These are phyloP conservation scores for Paraurostyla sp. DNA, from an alignment of 73 alveolate species.

Conservation along the genomic window DNA sequence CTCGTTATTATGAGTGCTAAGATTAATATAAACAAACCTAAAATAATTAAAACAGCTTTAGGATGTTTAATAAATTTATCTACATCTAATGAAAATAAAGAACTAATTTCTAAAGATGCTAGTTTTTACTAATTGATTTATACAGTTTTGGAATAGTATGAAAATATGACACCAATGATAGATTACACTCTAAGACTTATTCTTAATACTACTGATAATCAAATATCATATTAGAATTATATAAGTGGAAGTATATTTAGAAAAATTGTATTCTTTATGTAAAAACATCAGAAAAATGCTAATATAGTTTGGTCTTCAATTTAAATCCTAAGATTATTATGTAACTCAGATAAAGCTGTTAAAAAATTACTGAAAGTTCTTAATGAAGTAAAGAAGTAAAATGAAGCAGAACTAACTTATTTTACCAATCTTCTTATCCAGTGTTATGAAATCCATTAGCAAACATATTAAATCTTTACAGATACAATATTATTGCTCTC, in stretches of 20 bases:
- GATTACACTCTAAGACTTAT: constrained; percentile 60
- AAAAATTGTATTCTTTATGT: constrained; percentile 14
- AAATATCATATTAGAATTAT: constrained; percentile 51
- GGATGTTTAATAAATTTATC: constrained; percentile 64
- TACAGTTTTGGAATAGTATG: constrained; percentile 47
- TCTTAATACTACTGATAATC: constrained; percentile 54
- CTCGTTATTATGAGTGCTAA: constrained; percentile 38
- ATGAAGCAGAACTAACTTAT: neutral
- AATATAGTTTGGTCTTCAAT: constrained; percentile 58
- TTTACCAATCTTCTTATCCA: neutral
- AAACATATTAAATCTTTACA: constrained; percentile 44
- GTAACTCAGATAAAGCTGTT: constrained; percentile 53
- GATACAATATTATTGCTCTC: constrained; percentile 53
- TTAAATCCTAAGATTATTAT: constrained; percentile 51
- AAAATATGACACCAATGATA: constrained; percentile 45
- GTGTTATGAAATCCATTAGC: neutral
- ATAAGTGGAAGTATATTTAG: constrained; percentile 50
- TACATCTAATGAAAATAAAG: constrained; percentile 13
- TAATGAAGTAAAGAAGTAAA: neutral
- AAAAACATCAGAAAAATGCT: constrained; percentile 39
- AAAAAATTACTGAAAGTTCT: constrained; percentile 35
- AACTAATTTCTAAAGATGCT: constrained; percentile 36
- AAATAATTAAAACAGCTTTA: constrained; percentile 55
- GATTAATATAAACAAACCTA: constrained; percentile 48
- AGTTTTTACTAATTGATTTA: constrained; percentile 48